These are phyloP conservation scores for Globisporangium mamillatum DNA, from an alignment of 352 stramenopile genomes.

Conservation along the genomic window DNA sequence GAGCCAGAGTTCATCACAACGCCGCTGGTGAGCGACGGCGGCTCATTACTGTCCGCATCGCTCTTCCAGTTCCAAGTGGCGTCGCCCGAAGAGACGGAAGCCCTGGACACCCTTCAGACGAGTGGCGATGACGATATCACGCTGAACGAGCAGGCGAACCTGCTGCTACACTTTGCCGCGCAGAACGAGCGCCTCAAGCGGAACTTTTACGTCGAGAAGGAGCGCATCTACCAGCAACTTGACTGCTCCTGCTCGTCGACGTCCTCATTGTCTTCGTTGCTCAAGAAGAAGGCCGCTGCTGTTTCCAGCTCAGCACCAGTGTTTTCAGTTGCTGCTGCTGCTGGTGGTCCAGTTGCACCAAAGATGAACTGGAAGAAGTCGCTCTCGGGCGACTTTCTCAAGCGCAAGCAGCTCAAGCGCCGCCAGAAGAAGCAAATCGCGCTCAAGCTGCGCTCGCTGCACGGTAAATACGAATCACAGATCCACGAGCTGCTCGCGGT, in stretches of 20 bases:
- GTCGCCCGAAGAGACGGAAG: neutral
- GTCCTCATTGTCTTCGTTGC: neutral
- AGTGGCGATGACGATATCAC: constrained; percentile 12
- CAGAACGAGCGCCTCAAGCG: constrained; percentile 48
- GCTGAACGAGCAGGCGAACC: constrained; percentile 31
- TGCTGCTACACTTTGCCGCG: constrained; percentile 47
- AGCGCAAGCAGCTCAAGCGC: constrained; percentile 71
- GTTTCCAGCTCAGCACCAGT: neutral
- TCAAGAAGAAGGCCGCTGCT: neutral
- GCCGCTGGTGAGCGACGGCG: constrained; percentile 36
- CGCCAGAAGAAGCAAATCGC: constrained; percentile 67
- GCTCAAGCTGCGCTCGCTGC: constrained; percentile 46
- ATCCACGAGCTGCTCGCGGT: constrained; percentile 39
- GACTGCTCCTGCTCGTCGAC: constrained; percentile 38
- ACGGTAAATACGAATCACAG: constrained; percentile 36
- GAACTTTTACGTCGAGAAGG: constrained; percentile 45
- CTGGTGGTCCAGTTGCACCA: constrained; percentile 1
- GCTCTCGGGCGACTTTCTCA: constrained; percentile 47
- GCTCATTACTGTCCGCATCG: constrained; percentile 36
- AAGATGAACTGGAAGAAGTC: constrained; percentile 51
- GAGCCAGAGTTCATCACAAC: constrained; percentile 40
- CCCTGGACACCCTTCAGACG: neutral
- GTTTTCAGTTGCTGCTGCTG: neutral
- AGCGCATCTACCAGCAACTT: constrained; percentile 41
- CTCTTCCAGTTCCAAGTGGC: constrained; percentile 39